phyloP scores from a whole-genome alignment of 371 early-diverging fungal genomes.

The Mortierella sp. region DNA sequence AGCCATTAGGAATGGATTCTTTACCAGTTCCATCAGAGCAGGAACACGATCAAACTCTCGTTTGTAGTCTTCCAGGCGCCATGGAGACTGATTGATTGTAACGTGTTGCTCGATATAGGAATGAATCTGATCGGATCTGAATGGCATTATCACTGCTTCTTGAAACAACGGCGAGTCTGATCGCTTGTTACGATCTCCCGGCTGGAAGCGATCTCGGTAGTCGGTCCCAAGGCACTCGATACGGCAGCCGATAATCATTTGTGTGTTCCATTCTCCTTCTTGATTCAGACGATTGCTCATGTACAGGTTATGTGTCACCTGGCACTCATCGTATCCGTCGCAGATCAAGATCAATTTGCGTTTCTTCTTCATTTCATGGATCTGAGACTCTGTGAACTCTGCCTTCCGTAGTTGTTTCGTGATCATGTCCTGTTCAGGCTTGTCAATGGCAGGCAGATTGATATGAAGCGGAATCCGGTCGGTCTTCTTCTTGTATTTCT shows the following conservation, averaged over 20 bases:
- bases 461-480: slow-evolving; percentile 17
- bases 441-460: slow-evolving; percentile 9
- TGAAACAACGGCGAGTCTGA: slow-evolving; percentile 1
- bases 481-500: neutral
- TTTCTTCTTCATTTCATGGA: slow-evolving; percentile 1
- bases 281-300: slow-evolving; percentile 3
- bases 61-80: slow-evolving; percentile 8
- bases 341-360: slow-evolving; percentile 13
- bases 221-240: neutral
- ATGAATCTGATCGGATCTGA: slow-evolving; percentile 9
- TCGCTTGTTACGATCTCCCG: neutral
- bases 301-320: slow-evolving; percentile 2
- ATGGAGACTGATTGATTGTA: neutral
- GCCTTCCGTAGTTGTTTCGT: neutral
- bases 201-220: slow-evolving; percentile 13
- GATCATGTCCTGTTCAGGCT: slow-evolving; percentile 12
- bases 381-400: slow-evolving; percentile 3
- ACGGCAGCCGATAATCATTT: slow-evolving; percentile 20
- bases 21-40: slow-evolving; percentile 8
- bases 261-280: neutral
- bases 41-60: neutral
- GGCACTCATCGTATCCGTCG: slow-evolving; percentile 24
- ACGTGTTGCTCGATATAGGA: slow-evolving; percentile 7
- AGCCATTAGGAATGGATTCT: slow-evolving; percentile 11
- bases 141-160: slow-evolving; percentile 9